phyloP scores from a whole-genome alignment of 1,284 basidiomycete genomes.

The Neolentinus lepideus region DNA sequence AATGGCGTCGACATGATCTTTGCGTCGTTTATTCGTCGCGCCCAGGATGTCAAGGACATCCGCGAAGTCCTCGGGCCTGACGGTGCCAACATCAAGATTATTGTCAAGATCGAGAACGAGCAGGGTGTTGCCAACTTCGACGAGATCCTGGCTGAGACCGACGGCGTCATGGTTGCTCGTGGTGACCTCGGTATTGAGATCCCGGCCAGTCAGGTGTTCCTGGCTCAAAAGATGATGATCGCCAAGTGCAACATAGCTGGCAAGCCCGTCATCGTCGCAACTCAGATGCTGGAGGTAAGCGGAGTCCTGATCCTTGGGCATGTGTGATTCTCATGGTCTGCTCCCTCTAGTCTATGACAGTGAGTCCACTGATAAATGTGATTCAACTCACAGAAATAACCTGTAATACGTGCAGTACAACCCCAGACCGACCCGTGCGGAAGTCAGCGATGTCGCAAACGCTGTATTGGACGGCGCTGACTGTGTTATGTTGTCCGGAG shows the following conservation, averaged over 20 bases:
- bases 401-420: slow-evolving; percentile 61
- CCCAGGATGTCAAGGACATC: slow-evolving; percentile 89
- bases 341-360: slow-evolving; percentile 85
- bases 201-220: slow-evolving; percentile 94
- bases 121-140: slow-evolving; percentile 98
- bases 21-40: slow-evolving; percentile 94
- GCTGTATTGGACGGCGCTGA: slow-evolving; percentile 95
- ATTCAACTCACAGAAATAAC: slow-evolving; percentile 4
- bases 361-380: slow-evolving; percentile 27
- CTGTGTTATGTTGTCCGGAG: slow-evolving; percentile 98
- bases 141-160: slow-evolving; percentile 88
- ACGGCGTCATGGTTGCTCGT: slow-evolving; percentile 98
- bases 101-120: slow-evolving; percentile 98
- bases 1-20: slow-evolving; percentile 99
- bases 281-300: slow-evolving; percentile 96
- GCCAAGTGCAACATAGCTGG: slow-evolving; percentile 95
- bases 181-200: slow-evolving; percentile 98
- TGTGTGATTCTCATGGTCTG: not conserved
- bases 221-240: slow-evolving; percentile 99
- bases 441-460: slow-evolving; percentile 97
- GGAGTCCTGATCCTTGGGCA: slow-evolving; percentile 4
- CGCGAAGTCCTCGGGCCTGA: slow-evolving; percentile 86
- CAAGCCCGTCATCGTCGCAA: slow-evolving; percentile 98
- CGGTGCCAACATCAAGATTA: slow-evolving; percentile 93
- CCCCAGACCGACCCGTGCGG: slow-evolving; percentile 93